A percentile compares a stretch with the other conserved stretches of the same genome.
Conservation (phyloP, 306 rosid species). For the Abrus precatorius region DNA sequence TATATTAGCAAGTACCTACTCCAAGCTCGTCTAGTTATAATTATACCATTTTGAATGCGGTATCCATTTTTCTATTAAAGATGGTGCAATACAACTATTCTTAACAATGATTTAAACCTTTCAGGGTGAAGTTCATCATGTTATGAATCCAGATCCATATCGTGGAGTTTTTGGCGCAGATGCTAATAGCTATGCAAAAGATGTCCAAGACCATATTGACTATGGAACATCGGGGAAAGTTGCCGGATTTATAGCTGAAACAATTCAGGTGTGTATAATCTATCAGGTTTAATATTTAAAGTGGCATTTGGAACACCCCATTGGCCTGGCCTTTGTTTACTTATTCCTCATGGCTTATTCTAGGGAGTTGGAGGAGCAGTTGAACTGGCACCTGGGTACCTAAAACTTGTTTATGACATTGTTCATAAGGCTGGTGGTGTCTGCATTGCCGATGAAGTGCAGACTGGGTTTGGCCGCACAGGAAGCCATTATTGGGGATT, state of each 20-base stretch:
- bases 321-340: constrained; percentile 11
- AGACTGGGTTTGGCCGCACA: constrained; percentile 94
- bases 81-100: constrained; percentile 27
- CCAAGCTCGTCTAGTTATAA: constrained; percentile 1
- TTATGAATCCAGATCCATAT: constrained; percentile 89
- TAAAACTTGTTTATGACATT: constrained; percentile 84
- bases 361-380: constrained; percentile 97
- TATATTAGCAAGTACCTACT: not conserved
- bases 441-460: constrained; percentile 99
- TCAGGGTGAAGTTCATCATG: constrained; percentile 91
- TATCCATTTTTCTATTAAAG: constrained; percentile 19
- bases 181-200: constrained; percentile 72
- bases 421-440: constrained; percentile 90
- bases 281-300: constrained; percentile 1
- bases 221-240: constrained; percentile 84
- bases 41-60: constrained; percentile 11
- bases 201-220: constrained; percentile 86
- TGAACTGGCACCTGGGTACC: constrained; percentile 89
- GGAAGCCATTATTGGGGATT: constrained; percentile 98
- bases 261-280: constrained; percentile 70
- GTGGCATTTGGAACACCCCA: not conserved
- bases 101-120: constrained; percentile 43
- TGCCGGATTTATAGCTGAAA: constrained; percentile 93
- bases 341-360: constrained; percentile 32
- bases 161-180: constrained; percentile 81